These are phyloP conservation scores for Sherardia arvensis DNA, from an alignment of 257 asterid species.

Conservation along the genomic window DNA sequence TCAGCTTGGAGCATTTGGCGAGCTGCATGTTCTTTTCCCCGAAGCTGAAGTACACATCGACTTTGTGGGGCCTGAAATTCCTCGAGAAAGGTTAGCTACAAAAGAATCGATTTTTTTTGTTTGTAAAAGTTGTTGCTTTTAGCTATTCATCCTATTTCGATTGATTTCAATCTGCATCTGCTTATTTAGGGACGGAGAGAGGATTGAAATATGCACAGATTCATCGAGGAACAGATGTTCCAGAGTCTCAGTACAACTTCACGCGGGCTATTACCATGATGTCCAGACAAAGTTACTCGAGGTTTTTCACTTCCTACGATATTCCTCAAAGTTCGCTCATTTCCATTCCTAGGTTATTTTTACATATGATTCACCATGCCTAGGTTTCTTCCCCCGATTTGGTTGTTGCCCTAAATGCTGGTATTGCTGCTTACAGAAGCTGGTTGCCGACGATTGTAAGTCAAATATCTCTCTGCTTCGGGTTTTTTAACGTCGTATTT, in stretches of 20 bases:
- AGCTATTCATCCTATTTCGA: conserved; percentile 3
- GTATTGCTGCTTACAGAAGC: conserved; percentile 81
- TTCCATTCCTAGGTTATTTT: conserved; percentile 3
- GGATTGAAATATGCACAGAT: conserved; percentile 50
- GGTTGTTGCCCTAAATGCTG: conserved; percentile 82
- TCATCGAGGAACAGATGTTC: conserved; percentile 18
- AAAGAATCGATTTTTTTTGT: not conserved
- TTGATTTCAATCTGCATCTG: conserved; percentile 10
- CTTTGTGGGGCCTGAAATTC: conserved; percentile 78
- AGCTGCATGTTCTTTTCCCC: conserved; percentile 71
- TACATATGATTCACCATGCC: conserved; percentile 9
- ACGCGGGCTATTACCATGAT: conserved; percentile 75
- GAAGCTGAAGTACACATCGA: conserved; percentile 51
- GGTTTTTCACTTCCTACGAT: conserved; percentile 27
- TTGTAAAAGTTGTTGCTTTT: not conserved
- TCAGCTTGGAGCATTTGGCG: conserved; percentile 73
- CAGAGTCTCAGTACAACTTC: conserved; percentile 47
- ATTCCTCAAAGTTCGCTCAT: not conserved
- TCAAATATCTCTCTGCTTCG: not conserved
- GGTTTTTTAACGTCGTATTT: too few relatives aligned
- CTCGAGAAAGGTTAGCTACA: conserved; percentile 44
- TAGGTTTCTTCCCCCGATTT: conserved; percentile 60
- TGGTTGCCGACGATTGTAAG: conserved; percentile 91
- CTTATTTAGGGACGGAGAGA: conserved; percentile 60
- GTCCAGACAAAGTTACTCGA: conserved; percentile 40